Conservation (phyloP, 78 protist genomes). For the Dictyostelium firmibasis region DNA sequence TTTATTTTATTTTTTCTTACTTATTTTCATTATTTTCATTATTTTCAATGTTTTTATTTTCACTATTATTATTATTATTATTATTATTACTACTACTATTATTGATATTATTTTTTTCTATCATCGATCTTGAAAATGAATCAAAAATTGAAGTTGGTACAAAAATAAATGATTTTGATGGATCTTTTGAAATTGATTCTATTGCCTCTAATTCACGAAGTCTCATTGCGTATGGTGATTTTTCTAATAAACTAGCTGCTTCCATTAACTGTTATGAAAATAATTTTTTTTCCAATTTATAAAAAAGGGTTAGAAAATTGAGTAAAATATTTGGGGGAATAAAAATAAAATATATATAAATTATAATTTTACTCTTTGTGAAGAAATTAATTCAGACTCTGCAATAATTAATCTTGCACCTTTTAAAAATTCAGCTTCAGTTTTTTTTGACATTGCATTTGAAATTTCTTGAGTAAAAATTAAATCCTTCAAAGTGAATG, state of each 20-base stretch:
- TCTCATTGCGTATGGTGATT: slow-evolving; percentile 51
- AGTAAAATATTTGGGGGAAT: not conserved
- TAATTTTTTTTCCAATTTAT: too few relatives aligned
- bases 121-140: not conserved
- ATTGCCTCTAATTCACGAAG: slow-evolving; percentile 29
- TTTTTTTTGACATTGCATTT: slow-evolving; percentile 50
- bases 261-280: not conserved
- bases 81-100: not conserved
- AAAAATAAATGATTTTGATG: slow-evolving; percentile 41
- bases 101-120: not conserved
- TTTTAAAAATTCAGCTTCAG: slow-evolving; percentile 39
- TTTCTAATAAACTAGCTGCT: slow-evolving; percentile 23
- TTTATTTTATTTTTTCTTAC: not conserved
- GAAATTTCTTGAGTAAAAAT: slow-evolving; percentile 50
- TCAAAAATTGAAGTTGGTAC: slow-evolving; percentile 22
- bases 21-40: not conserved
- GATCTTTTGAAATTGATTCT: slow-evolving; percentile 35
- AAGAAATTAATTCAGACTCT: not conserved
- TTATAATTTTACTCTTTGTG: not conserved
- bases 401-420: slow-evolving; percentile 37
- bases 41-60: not conserved
- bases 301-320: not conserved
- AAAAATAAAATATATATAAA: not conserved
- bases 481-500: slow-evolving; percentile 2
- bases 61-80: not conserved